Evolutionary conservation across 352 stramenopile species (phyloP), one percentile per base, ranked within the genome.

Genomic region (Globisporangium camurandrum): DNA sequence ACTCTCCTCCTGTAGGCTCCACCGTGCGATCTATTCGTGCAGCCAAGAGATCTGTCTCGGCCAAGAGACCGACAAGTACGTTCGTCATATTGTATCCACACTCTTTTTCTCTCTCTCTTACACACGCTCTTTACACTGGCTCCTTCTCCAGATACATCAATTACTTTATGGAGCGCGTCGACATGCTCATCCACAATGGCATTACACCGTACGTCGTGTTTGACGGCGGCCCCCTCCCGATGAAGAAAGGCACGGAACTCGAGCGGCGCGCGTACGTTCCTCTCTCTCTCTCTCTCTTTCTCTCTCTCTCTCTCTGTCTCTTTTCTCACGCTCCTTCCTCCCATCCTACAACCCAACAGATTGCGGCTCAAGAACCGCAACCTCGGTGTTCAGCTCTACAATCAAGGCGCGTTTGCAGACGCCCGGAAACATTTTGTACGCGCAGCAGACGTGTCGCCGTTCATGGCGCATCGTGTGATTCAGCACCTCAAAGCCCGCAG

Each of bases 161-260:
- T 30, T 90, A 90, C 39, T 90, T 88, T 44, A 83, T 87, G 57
- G 74, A 84, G 31, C 66, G 69, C 10, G 63, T 88, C 34, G 54
- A 64, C 23, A 49, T 72, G 23, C 51, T 88, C 41, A 51, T 75
- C 16, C 70, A 70, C 38, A 69, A 86, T 31, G 65, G 69, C 28
- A 66, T 90, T 44, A 77, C 48, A 44, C 79, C 79, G 51, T 90
- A 90, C 55, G 72, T 90, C 46, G 79, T 90, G 20, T 87, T 90
- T 47, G 79, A 90, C 40, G 79, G 79, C 56, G 79, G 76, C 3
- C 64, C 67, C 5, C 51, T 90, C 23, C 79, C 79, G 1, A 88
- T 87, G 71, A 90, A 90, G 61, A 84, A 83, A 60, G 65, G 54
- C 19, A 93, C 76, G 1, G 82, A 93, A 59, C 71, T 85, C 36